Conservation (phyloP, 2,329 filamentous ascomycete species). For the Biscogniauxia mediterranea region DNA sequence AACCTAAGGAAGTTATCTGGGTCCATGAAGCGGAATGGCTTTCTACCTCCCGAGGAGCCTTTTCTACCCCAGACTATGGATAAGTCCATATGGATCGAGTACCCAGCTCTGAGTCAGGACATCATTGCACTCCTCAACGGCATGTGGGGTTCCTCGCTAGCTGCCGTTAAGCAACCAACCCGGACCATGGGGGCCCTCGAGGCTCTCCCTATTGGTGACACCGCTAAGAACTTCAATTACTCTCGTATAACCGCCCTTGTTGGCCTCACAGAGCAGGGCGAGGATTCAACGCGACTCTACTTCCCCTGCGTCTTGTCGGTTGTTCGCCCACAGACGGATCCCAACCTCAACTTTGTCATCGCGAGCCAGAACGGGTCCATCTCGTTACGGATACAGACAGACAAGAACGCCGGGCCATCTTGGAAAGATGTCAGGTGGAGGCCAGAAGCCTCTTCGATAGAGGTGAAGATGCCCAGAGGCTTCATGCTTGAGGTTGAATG, state of each 20-base stretch:
- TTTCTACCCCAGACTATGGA: slow-evolving; percentile 76
- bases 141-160: slow-evolving; percentile 49
- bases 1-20: slow-evolving; percentile 71
- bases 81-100: slow-evolving; percentile 77
- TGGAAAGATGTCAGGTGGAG: slow-evolving; percentile 87
- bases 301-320: slow-evolving; percentile 77
- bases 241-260: slow-evolving; percentile 74
- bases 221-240: slow-evolving; percentile 71
- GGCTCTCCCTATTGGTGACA: slow-evolving; percentile 76
- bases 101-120: slow-evolving; percentile 71
- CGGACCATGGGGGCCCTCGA: slow-evolving; percentile 58
- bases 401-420: slow-evolving; percentile 64
- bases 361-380: slow-evolving; percentile 78
- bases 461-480: slow-evolving; percentile 70
- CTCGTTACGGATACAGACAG: slow-evolving; percentile 69
- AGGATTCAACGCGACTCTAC: slow-evolving; percentile 63
- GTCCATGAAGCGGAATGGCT: slow-evolving; percentile 81
- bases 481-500: slow-evolving; percentile 72
- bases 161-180: slow-evolving; percentile 45
- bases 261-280: slow-evolving; percentile 70
- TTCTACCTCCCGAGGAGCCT: slow-evolving; percentile 68
- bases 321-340: slow-evolving; percentile 66
- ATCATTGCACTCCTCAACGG: slow-evolving; percentile 69
- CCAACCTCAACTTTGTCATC: slow-evolving; percentile 69
- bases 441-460: slow-evolving; percentile 62